phyloP scores from a whole-genome alignment of 495 filamentous ascomycete species.

The Aspergillus affinis region DNA sequence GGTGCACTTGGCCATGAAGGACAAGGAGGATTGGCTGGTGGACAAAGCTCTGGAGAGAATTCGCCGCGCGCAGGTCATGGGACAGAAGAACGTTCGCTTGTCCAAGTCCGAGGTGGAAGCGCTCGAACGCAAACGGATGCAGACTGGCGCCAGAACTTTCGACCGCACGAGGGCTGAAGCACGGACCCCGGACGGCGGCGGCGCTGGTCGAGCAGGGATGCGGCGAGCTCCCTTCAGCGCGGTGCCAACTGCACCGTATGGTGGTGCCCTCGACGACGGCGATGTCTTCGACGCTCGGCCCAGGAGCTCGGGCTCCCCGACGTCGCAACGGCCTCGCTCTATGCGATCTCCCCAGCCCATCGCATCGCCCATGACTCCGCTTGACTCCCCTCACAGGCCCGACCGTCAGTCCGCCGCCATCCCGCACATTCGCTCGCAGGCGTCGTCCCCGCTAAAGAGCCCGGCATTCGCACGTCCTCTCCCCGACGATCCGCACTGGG shows the following conservation, averaged over 20 bases:
- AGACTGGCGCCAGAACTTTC: slow-evolving; percentile 38
- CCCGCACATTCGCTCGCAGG: slow-evolving; percentile 28
- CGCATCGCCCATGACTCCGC: slow-evolving; percentile 35
- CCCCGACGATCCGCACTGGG: slow-evolving; percentile 49
- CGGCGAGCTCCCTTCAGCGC: slow-evolving; percentile 27
- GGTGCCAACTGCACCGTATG: slow-evolving; percentile 28
- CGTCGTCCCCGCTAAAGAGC: slow-evolving; percentile 23
- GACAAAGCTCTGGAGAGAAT: slow-evolving; percentile 75
- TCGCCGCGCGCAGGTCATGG: slow-evolving; percentile 67
- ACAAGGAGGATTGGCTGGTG: slow-evolving; percentile 71
- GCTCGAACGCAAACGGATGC: slow-evolving; percentile 65
- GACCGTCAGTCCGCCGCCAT: slow-evolving; percentile 27
- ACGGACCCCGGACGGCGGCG: not conserved
- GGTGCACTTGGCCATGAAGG: slow-evolving; percentile 54
- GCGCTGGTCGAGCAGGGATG: slow-evolving; percentile 18
- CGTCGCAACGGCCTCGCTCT: slow-evolving; percentile 37
- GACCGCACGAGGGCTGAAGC: slow-evolving; percentile 18
- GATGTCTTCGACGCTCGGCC: slow-evolving; percentile 27
- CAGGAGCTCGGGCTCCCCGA: slow-evolving; percentile 20
- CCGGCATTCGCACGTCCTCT: slow-evolving; percentile 34
- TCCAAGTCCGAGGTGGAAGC: slow-evolving; percentile 74
- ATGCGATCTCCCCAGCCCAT: slow-evolving; percentile 34
- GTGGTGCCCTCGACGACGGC: slow-evolving; percentile 23
- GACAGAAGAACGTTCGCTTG: slow-evolving; percentile 73
- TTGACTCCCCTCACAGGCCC: slow-evolving; percentile 26